phyloP scores from a whole-genome alignment of 805 yeast genomes.

The Scheffersomyces ergatensis region DNA sequence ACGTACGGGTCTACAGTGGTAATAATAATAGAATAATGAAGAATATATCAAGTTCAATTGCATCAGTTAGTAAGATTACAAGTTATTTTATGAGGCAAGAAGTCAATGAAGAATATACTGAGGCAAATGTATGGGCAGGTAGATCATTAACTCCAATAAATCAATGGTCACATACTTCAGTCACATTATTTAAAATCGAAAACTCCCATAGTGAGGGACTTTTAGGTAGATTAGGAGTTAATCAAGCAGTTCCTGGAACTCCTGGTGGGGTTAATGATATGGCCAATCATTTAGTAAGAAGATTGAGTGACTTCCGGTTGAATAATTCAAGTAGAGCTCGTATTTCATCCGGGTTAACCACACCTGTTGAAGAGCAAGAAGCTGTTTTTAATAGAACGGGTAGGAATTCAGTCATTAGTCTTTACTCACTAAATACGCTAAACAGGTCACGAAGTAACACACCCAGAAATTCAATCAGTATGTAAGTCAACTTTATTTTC shows the following conservation, averaged over 20 bases:
- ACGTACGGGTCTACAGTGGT: constrained; percentile 17
- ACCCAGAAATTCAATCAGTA: constrained; percentile 5
- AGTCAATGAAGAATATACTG: constrained; percentile 3
- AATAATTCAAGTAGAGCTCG: constrained; percentile 24
- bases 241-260: constrained; percentile 18
- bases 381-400: constrained; percentile 8
- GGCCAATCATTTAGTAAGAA: constrained; percentile 46
- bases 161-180: constrained; percentile 51
- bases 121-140: constrained; percentile 20
- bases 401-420: constrained; percentile 28
- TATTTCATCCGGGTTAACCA: constrained; percentile 17
- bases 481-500: too few species aligned
- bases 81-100: constrained; percentile 22
- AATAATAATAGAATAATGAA: constrained; percentile 34
- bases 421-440: constrained; percentile 39
- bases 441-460: constrained; percentile 35
- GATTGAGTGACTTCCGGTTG: constrained; percentile 44
- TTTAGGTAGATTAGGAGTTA: constrained; percentile 11
- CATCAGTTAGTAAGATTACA: constrained; percentile 35
- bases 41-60: constrained; percentile 33
- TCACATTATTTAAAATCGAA: constrained; percentile 49
- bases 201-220: constrained; percentile 16
- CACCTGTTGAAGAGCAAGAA: constrained; percentile 33
- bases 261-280: constrained; percentile 47
- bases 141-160: constrained; percentile 35